phyloP scores from a whole-genome alignment of 2,329 filamentous ascomycete genomes.

The Pseudogymnoascus sp. region DNA sequence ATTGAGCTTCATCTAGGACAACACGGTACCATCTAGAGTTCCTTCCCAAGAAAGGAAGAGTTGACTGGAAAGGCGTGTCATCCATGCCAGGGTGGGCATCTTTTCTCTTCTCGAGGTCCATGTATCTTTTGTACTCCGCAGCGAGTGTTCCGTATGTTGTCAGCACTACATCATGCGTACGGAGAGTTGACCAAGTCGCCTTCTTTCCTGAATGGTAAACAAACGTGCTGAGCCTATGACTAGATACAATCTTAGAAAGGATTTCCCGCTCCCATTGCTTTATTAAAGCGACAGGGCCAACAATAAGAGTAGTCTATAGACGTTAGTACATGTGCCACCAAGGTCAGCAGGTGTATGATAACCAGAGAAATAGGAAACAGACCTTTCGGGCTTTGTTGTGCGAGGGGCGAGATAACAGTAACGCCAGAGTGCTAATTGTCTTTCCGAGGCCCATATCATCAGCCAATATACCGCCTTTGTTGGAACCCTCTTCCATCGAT shows the following conservation, averaged over 20 bases:
- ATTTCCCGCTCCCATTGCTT: slow-evolving; percentile 84
- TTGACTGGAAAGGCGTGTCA: slow-evolving; percentile 26
- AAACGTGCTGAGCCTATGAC: slow-evolving; percentile 54
- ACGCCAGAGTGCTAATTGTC: slow-evolving; percentile 72
- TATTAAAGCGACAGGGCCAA: slow-evolving; percentile 72
- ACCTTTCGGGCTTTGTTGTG: slow-evolving; percentile 7
- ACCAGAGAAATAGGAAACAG: slow-evolving; percentile 1
- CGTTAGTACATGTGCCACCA: slow-evolving; percentile 25
- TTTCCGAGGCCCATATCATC: slow-evolving; percentile 83
- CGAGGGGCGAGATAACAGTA: slow-evolving; percentile 35
- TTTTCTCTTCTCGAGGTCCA: slow-evolving; percentile 24
- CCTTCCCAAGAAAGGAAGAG: slow-evolving; percentile 54
- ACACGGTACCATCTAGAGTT: slow-evolving; percentile 59
- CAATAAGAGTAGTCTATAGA: slow-evolving; percentile 68
- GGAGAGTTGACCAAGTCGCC: slow-evolving; percentile 52
- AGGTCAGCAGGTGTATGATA: not conserved
- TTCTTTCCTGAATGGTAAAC: slow-evolving; percentile 62
- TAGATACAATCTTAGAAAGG: slow-evolving; percentile 54
- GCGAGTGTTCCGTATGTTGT: slow-evolving; percentile 71
- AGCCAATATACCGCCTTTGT: slow-evolving; percentile 69
- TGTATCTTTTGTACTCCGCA: slow-evolving; percentile 48
- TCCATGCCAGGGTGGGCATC: slow-evolving; percentile 26
- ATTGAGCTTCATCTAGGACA: slow-evolving; percentile 73
- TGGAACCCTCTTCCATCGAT: slow-evolving; percentile 61
- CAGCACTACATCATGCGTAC: slow-evolving; percentile 64